Percentiles rank a stretch among this genome's conserved stretches.
Conservation (phyloP, 352 stramenopile species). For the Phytophthora boehmeriae region DNA sequence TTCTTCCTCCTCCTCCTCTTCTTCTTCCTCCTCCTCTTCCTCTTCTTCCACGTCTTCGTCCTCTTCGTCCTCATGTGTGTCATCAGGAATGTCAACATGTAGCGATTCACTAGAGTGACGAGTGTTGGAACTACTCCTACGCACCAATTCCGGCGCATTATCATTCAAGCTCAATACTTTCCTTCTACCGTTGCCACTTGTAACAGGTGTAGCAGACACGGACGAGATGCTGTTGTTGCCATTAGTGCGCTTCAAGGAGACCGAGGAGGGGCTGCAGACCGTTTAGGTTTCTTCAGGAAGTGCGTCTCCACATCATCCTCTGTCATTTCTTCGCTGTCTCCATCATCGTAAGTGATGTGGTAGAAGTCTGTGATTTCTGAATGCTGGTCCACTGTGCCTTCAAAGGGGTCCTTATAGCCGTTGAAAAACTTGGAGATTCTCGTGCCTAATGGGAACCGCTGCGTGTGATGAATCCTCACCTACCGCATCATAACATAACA, state of each 20-base stretch:
- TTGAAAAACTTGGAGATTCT: constrained; percentile 75
- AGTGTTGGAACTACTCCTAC: constrained; percentile 20
- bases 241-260: constrained; percentile 17
- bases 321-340: constrained; percentile 84
- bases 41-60: constrained; percentile 14
- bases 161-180: constrained; percentile 53
- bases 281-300: constrained; percentile 30
- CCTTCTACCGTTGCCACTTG: constrained; percentile 20
- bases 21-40: constrained; percentile 21
- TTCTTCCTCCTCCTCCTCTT: constrained; percentile 27
- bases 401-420: constrained; percentile 62
- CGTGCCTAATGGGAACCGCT: constrained; percentile 65
- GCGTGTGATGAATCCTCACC: constrained; percentile 53
- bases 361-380: constrained; percentile 62
- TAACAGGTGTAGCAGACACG: background rate
- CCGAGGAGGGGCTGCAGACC: constrained; percentile 3
- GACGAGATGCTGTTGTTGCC: constrained; percentile 24
- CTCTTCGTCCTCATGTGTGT: constrained; percentile 15
- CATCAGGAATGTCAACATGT: constrained; percentile 24
- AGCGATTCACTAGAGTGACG: constrained; percentile 15
- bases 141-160: constrained; percentile 37
- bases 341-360: constrained; percentile 80
- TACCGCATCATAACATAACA: constrained; percentile 27
- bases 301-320: constrained; percentile 67
- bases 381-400: constrained; percentile 63